Base-by-base conservation (phyloP, 2,329 filamentous ascomycete species). In the Colletotrichum musicola region DNA sequence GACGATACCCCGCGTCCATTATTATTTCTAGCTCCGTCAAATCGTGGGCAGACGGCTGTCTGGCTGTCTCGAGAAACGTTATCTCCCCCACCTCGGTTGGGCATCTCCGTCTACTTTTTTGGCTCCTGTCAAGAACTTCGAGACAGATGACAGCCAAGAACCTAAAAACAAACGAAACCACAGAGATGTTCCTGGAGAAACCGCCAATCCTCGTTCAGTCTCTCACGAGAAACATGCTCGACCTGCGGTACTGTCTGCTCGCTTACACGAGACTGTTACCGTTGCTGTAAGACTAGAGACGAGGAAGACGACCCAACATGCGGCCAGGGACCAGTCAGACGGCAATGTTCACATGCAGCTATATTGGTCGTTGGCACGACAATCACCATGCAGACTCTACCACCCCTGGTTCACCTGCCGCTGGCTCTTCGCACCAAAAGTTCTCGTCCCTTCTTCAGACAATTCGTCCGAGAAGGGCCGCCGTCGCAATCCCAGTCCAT, bases 221-320 rank as follows among this genome's bases (percentile, higher is more conserved):
- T 35, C 25, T 30, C 25, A 30, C 25, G 44, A 20, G 30, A 44
- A 65, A 65, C 62, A 61, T 30, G 30, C 20, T 10, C 9, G 46
- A 9, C 13, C 38, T 18, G 55, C 12, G 42, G 54, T 25, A 20
- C 42, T 53, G 12, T 54, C 49, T 59, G 47, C 55, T 65, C 50
- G 54, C 35, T 13, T 62, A 68, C 25, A 68, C 65, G 60, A 50
- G 49, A 35, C 62, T 68, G 65, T 58, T 47, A 56, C 65, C 55
- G 55, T 49, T 50, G 10, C 25, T 49, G 65, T 51, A 51, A 40
- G 55, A 68, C 42, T 49, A 55, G 30, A 53, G 22, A 46, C 27
- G 18, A 49, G 47, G 9, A 61, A 50, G 14, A 44, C 40, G 20
- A 55, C 47, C 47, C 60, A 49, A 47, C n/a, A 44, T 25, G 38